These are phyloP conservation scores for Globisporangium nodosum DNA, from an alignment of 352 stramenopile genomes.

Conservation along the genomic window DNA sequence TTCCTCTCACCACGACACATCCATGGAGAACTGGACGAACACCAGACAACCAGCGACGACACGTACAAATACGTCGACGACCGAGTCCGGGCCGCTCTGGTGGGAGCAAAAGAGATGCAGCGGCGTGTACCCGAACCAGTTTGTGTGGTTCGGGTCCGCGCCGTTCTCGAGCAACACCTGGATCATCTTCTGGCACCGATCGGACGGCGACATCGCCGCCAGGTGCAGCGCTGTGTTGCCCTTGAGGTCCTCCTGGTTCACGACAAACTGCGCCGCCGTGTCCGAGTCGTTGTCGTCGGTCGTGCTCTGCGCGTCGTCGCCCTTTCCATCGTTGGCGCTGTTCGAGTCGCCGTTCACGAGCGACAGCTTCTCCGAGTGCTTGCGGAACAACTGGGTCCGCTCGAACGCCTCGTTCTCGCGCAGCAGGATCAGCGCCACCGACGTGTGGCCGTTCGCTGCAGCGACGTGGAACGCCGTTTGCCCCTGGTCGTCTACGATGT, in stretches of 20 bases:
- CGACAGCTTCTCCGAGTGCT: slow-evolving; percentile 8
- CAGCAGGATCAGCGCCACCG: slow-evolving; percentile 65
- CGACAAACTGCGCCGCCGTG: slow-evolving; percentile 37
- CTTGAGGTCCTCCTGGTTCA: slow-evolving; percentile 81
- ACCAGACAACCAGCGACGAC: not conserved
- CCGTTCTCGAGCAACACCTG: slow-evolving; percentile 78
- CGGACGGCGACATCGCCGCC: slow-evolving; percentile 75
- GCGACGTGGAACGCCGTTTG: slow-evolving; percentile 81
- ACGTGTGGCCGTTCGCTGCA: slow-evolving; percentile 70
- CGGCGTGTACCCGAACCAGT: slow-evolving; percentile 86
- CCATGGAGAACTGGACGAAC: not conserved
- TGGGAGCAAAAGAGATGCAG: slow-evolving; percentile 85
- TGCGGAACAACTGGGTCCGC: slow-evolving; percentile 6
- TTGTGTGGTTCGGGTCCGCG: slow-evolving; percentile 61
- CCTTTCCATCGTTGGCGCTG: slow-evolving; percentile 4
- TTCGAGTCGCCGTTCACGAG: slow-evolving; percentile 9
- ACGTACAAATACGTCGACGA: slow-evolving; percentile 80
- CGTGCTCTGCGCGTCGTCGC: slow-evolving; percentile 11
- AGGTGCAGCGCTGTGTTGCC: slow-evolving; percentile 80
- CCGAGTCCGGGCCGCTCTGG: slow-evolving; percentile 55
- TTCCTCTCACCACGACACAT: too few relatives aligned
- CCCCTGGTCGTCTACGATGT: slow-evolving; percentile 77
- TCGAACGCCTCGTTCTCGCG: slow-evolving; percentile 49
- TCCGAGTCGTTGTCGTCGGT: slow-evolving; percentile 14
- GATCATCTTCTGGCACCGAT: slow-evolving; percentile 79